Conservation (phyloP, 306 rosid species). For the Dalbergia oliveri region DNA sequence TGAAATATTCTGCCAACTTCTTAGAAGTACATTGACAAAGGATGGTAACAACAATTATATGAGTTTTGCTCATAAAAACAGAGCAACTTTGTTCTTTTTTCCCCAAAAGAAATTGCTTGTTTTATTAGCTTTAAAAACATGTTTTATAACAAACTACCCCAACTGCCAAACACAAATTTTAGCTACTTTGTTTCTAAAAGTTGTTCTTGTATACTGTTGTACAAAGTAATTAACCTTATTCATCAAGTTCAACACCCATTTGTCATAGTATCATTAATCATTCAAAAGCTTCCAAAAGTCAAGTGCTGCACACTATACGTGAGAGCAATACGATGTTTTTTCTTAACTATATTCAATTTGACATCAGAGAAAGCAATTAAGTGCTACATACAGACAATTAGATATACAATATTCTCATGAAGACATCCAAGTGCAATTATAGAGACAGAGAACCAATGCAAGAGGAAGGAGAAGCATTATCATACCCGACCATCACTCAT, state of each 20-base stretch:
- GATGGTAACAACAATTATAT: background rate
- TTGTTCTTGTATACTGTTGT: conserved; percentile 10
- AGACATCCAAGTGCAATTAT: background rate
- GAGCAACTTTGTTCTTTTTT: too few species aligned
- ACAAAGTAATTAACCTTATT: conserved; percentile 23
- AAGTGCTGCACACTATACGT: conserved; percentile 5
- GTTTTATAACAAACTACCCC: too few species aligned
- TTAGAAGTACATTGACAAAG: background rate
- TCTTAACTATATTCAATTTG: background rate
- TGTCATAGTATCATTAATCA: conserved; percentile 20
- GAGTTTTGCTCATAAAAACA: too few species aligned
- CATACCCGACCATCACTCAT: conserved; percentile 96
- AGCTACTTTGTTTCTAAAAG: background rate
- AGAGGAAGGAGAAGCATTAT: conserved; percentile 40
- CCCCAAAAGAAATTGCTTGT: too few species aligned
- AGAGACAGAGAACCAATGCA: conserved; percentile 30
- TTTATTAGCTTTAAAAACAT: too few species aligned
- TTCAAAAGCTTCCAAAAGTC: conserved; percentile 35
- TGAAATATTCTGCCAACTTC: conserved; percentile 19
- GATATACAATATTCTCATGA: conserved; percentile 24
- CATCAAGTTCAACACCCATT: conserved; percentile 16
- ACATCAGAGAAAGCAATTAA: conserved; percentile 7
- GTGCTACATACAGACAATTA: conserved; percentile 17
- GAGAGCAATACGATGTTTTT: conserved; percentile 7
- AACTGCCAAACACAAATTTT: background rate